phyloP scores from a whole-genome alignment of 352 stramenopile species.

The Phytophthora boehmeriae region DNA sequence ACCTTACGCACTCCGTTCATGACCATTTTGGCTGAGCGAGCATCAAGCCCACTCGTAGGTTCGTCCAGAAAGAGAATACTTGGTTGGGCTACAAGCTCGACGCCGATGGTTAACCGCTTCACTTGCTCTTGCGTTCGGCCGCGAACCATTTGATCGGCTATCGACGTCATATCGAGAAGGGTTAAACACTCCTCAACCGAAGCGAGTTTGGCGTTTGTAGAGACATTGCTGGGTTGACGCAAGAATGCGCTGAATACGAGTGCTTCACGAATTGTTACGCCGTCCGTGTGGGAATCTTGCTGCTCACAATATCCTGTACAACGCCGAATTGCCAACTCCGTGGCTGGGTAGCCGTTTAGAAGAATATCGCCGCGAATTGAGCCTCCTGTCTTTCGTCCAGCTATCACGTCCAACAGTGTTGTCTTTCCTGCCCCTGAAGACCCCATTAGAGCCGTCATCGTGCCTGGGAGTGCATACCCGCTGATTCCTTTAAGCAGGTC shows the following conservation, averaged over 20 bases:
- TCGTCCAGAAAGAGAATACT: constrained; percentile 90
- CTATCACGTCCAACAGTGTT: constrained; percentile 15
- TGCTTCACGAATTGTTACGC: constrained; percentile 83
- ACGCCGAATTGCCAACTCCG: constrained; percentile 36
- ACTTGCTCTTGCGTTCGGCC: constrained; percentile 51
- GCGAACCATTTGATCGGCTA: constrained; percentile 49
- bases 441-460: constrained; percentile 18
- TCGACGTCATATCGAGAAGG: constrained; percentile 34
- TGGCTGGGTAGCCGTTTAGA: constrained; percentile 86
- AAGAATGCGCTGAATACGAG: constrained; percentile 87
- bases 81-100: constrained; percentile 85
- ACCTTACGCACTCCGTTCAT: constrained; percentile 89
- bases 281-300: constrained; percentile 82
- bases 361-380: constrained; percentile 82
- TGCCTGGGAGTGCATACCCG: background rate
- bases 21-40: constrained; percentile 79
- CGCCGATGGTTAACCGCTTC: constrained; percentile 62
- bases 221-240: constrained; percentile 35
- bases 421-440: constrained; percentile 16
- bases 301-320: constrained; percentile 66
- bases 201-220: constrained; percentile 23
- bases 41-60: constrained; percentile 90
- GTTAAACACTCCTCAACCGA: constrained; percentile 48
- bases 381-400: constrained; percentile 88
- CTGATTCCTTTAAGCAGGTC: constrained; percentile 52